Base-by-base conservation (phyloP, 2,329 filamentous ascomycete genomes). In the Nemania sp. region DNA sequence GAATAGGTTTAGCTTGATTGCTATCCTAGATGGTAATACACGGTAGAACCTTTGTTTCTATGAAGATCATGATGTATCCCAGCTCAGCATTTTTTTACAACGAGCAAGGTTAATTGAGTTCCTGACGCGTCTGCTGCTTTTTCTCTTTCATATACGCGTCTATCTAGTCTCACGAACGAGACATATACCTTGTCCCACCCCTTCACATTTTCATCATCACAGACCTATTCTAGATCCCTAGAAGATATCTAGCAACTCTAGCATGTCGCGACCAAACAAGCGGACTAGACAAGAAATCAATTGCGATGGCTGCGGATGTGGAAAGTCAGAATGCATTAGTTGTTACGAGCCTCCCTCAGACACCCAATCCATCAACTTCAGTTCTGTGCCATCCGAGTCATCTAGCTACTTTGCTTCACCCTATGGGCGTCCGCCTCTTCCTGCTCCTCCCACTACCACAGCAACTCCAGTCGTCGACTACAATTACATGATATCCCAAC, bases 201-300 rank as follows among this genome's bases (percentile, higher is more conserved):
- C 35, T 32, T 5, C 20, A n/a, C n/a, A n/a, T 41, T 24, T 38
- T 41, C 35, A 11, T 41, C 3, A 27, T 24, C 49, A 29, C 24
- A 52, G 15, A 45, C 10, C 11, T 45, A 45, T 20, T 11, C 43
- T 15, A 45, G 5, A 45, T 29, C 7, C 35, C 35, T 2, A 41
- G 20, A 13, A n/a, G 18, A 45, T 20, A 15, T 5, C n/a, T n/a
- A n/a, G n/a, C n/a, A n/a, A n/a, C n/a, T n/a, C n/a, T 24, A 32
- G 27, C 15, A 61, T 61, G 58, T 53, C 47, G 20, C 52, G 29
- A 26, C 61, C 52, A 13, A n/a, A 13, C 11, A 63, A 63, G 32
- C 38, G 61, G 57, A 26, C 7, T 20, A 56, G 61, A 26, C 27
- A 29, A 29, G 61, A 63, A n/a, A 20, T 51, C 26, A 7, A 49